Evolutionary conservation across 805 yeast species (phyloP).

Genomic region (Danielia reshetovae): DNA sequence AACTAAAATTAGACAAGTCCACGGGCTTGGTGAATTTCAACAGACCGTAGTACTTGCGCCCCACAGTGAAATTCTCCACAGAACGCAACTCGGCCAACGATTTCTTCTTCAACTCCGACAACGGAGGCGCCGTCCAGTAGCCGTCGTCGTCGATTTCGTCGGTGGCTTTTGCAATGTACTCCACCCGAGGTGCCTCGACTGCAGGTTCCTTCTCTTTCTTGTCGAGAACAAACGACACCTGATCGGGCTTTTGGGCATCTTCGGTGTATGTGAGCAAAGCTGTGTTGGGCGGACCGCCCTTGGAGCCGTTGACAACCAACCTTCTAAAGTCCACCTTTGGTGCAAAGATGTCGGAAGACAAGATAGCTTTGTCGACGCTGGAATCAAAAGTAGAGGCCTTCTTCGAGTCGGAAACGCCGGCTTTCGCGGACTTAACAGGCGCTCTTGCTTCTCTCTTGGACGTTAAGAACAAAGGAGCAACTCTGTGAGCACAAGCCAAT

Average conservation of each 20-base stretch:
- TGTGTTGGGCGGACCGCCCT: slow-evolving; percentile 6
- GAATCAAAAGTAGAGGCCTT: slow-evolving; percentile 19
- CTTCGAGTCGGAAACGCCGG: neutral
- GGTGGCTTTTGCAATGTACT: slow-evolving; percentile 6
- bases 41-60: slow-evolving; percentile 73
- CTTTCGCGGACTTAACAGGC: neutral
- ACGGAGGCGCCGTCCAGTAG: slow-evolving; percentile 82
- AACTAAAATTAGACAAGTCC: slow-evolving; percentile 65
- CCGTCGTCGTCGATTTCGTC: slow-evolving; percentile 60
- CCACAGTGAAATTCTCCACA: slow-evolving; percentile 66
- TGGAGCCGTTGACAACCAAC: slow-evolving; percentile 48
- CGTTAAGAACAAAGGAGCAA: slow-evolving; percentile 49
- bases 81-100: slow-evolving; percentile 60
- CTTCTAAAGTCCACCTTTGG: slow-evolving; percentile 54
- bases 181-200: slow-evolving; percentile 12
- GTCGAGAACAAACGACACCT: slow-evolving; percentile 29
- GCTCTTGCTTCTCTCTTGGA: slow-evolving; percentile 9
- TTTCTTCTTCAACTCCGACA: slow-evolving; percentile 56
- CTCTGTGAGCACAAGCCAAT: slow-evolving; percentile 53
- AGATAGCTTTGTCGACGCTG: slow-evolving; percentile 61
- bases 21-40: slow-evolving; percentile 78
- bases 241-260: slow-evolving; percentile 15
- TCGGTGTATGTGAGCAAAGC: slow-evolving; percentile 9
- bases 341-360: slow-evolving; percentile 67
- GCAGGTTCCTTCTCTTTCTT: slow-evolving; percentile 1